Evolutionary conservation across 139 green algal species (phyloP), one percentile per base, ranked within the genome.

Genomic region (Coelastrella sp.): DNA sequence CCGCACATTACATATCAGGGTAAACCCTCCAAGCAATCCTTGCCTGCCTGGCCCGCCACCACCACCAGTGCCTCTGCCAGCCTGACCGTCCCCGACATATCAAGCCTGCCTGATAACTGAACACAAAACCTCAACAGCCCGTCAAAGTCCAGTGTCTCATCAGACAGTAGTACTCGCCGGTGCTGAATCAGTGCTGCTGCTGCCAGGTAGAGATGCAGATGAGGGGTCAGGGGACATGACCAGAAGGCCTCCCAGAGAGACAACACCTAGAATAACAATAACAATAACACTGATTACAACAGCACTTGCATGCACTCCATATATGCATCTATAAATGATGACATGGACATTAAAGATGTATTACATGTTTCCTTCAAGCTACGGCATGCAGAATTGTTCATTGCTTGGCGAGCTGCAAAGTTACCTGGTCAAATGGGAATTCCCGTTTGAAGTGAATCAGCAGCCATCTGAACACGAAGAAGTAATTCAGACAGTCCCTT

Each of bases 371-470:
- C 30, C 8, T 50, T n/a, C 3, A 11, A 32, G 4, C 27, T 57
- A 37, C 30, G 8, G 59, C 59, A 67, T 2, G 25, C 0, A 67
- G 1, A 30, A 67, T 7, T 67, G 59, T 30, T 67, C 19, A 35
- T 1, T 34, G n/a, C n/a, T n/a, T n/a, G n/a, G n/a, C n/a, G n/a
- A n/a, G n/a, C n/a, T n/a, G n/a, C n/a, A n/a, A n/a, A n/a, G 34
- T 17, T 50, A 93, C 90, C 84, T 94, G 83, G 8, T 93, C 92
- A 80, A 95, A 96, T 32, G 85, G 45, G 72, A 98, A 97, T 88
- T 98, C 96, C 4, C 96, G 89, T 86, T 98, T 98, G 88, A 98
- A 98, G 74, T 89, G 88, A 45, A 98, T 93, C 62, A 98, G 94
- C 35, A 98, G 53, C 96, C 96, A 98, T 38, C 96, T 90, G 87